A percentile compares a stretch with the other conserved stretches of the same genome.
These are phyloP conservation scores for Monilinia fructigena DNA, from an alignment of 2,329 filamentous ascomycete species.

Conservation along the genomic window DNA sequence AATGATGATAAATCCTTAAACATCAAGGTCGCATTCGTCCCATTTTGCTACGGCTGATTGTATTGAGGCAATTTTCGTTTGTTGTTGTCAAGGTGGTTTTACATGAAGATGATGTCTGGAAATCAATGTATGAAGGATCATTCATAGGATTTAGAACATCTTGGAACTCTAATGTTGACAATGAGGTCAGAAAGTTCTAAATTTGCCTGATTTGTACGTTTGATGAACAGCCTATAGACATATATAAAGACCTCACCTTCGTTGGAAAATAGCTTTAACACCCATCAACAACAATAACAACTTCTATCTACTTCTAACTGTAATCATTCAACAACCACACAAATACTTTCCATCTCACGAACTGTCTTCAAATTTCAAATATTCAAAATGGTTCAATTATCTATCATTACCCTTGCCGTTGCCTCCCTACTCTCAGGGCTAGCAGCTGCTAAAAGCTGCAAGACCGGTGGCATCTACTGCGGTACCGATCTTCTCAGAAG, in stretches of 20 bases:
- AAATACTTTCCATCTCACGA: neutral
- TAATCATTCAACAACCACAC: neutral
- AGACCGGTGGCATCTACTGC: neutral
- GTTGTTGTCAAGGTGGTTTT: no score
- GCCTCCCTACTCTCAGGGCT: neutral
- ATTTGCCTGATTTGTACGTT: neutral
- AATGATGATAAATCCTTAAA: no score
- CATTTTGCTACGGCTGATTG: no score
- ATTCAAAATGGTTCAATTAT: conserved; percentile 9
- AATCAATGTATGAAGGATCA: no score
- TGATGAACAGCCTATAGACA: neutral
- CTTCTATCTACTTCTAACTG: neutral
- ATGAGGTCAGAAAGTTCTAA: neutral
- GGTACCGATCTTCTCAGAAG: conserved; percentile 1
- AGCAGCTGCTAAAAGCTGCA: conserved; percentile 5
- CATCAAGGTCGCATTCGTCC: no score
- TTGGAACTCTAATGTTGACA: neutral
- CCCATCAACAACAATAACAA: neutral
- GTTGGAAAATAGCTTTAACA: neutral
- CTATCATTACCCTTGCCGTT: neutral
- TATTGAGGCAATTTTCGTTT: no score
- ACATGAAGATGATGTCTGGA: neutral
- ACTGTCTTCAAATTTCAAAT: neutral
- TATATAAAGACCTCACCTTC: neutral
- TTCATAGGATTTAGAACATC: neutral